Percentiles rank a stretch among this genome's conserved stretches.
Evolutionary conservation across 805 yeast genomes (phyloP).

Genomic region (Yarrowia deformans): DNA sequence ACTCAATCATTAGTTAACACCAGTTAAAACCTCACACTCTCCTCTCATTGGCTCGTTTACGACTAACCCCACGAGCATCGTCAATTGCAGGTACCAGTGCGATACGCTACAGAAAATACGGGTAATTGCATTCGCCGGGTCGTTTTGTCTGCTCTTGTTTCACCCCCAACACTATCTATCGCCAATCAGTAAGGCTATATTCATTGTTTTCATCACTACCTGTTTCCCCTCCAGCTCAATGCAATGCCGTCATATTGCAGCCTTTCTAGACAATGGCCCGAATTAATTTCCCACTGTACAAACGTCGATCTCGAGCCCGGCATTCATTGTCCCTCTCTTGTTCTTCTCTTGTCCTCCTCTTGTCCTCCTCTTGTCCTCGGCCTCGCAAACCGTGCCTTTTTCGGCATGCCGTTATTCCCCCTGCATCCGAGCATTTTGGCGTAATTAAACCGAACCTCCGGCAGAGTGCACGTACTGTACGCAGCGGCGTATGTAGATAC

Average conservation of each 20-base stretch:
- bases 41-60: no score
- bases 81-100: not conserved
- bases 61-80: not conserved
- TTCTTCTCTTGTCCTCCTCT: not conserved
- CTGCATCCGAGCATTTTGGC: conserved; percentile 5
- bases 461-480: not conserved
- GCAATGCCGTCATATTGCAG: conserved; percentile 1
- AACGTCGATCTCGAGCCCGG: no score
- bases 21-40: no score
- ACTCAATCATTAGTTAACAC: no score
- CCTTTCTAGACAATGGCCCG: no score
- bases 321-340: no score
- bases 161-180: not conserved
- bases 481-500: not conserved
- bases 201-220: not conserved
- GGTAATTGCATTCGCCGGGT: no score
- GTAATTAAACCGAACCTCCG: conserved; percentile 23
- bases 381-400: conserved; percentile 10
- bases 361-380: not conserved
- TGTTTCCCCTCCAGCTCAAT: not conserved
- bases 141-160: not conserved
- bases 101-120: no score
- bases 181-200: not conserved
- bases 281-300: not conserved
- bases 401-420: conserved; percentile 19